Percentiles rank a stretch among this genome's conserved stretches.
These are phyloP conservation scores for Kitagawia praeruptora DNA, from an alignment of 129 eudicot genomes.

Conservation along the genomic window DNA sequence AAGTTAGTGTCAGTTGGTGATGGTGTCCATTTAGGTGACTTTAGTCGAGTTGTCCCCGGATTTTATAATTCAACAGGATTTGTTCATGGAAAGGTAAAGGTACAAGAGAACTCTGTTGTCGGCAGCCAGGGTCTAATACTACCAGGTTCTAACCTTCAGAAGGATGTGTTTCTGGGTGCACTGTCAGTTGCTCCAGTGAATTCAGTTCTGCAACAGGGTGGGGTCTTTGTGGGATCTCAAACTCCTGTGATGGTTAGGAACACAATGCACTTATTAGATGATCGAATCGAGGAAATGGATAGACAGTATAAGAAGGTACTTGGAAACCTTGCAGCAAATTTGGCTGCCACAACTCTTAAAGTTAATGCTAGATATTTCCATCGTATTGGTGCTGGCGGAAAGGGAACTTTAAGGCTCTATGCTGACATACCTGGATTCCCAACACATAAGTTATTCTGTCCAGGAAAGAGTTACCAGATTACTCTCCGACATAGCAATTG, in stretches of 20 bases:
- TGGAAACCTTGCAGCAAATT: slow-evolving; percentile 56
- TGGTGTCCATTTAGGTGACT: slow-evolving; percentile 46
- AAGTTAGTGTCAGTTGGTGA: slow-evolving; percentile 25
- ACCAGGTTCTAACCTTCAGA: slow-evolving; percentile 32
- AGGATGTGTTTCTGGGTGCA: slow-evolving; percentile 44
- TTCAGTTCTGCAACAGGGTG: slow-evolving; percentile 32
- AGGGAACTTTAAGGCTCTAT: slow-evolving; percentile 35
- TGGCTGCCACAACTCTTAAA: slow-evolving; percentile 43
- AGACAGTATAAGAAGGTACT: slow-evolving; percentile 34
- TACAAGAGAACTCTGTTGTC: slow-evolving; percentile 32
- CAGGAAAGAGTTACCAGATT: slow-evolving; percentile 30
- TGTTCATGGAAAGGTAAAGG: slow-evolving; percentile 16
- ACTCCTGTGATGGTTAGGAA: slow-evolving; percentile 38
- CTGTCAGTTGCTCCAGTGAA: slow-evolving; percentile 43
- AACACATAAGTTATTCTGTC: slow-evolving; percentile 32
- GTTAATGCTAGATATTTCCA: slow-evolving; percentile 47
- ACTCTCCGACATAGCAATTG: slow-evolving; percentile 53
- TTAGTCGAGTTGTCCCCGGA: slow-evolving; percentile 28
- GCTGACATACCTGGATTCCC: slow-evolving; percentile 30
- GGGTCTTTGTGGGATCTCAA: slow-evolving; percentile 42
- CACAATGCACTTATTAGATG: slow-evolving; percentile 21
- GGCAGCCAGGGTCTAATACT: slow-evolving; percentile 37
- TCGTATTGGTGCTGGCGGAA: slow-evolving; percentile 54
- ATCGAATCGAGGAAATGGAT: slow-evolving; percentile 36
- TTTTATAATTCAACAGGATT: slow-evolving; percentile 28